Percentiles rank a stretch among this genome's conserved stretches.
Evolutionary conservation across 768 basidiomycete species (phyloP).

Genomic region (Lentinula aciculospora): DNA sequence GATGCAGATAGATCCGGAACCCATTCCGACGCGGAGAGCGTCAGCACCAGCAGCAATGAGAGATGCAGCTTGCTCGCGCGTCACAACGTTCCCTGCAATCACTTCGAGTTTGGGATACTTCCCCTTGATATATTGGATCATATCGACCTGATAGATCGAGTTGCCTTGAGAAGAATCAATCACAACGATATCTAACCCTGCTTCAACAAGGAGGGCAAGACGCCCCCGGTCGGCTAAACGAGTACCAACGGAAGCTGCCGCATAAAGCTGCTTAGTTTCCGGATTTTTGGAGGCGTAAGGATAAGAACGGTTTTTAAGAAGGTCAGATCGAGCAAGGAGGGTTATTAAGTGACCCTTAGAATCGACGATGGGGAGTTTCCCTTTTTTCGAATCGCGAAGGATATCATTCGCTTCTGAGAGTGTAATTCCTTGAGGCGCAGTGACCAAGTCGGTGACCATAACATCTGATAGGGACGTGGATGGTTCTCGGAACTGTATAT

Average conservation of each 20-base stretch:
- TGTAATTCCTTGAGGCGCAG: constrained; percentile 84
- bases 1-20: constrained; percentile 97
- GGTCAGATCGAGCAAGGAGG: constrained; percentile 93
- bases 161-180: constrained; percentile 98
- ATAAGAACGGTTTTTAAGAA: constrained; percentile 96
- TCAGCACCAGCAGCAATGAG: constrained; percentile 95
- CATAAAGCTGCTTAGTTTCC: constrained; percentile 89
- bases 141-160: constrained; percentile 88
- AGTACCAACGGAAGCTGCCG: constrained; percentile 94
- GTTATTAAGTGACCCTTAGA: constrained; percentile 58
- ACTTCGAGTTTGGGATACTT: constrained; percentile 85
- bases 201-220: constrained; percentile 80
- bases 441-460: constrained; percentile 89
- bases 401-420: constrained; percentile 90
- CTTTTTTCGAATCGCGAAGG: constrained; percentile 94
- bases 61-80: constrained; percentile 91
- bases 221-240: constrained; percentile 84
- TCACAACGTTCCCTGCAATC: constrained; percentile 97
- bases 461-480: constrained; percentile 65
- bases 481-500: constrained; percentile 85
- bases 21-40: constrained; percentile 95
- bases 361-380: constrained; percentile 89
- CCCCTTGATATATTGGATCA: constrained; percentile 89
- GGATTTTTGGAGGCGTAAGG: constrained; percentile 92
- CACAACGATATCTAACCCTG: constrained; percentile 92